Percentiles rank a stretch among this genome's conserved stretches.
Evolutionary conservation across 768 basidiomycete genomes (phyloP).

Genomic region (Serendipita sp.): DNA sequence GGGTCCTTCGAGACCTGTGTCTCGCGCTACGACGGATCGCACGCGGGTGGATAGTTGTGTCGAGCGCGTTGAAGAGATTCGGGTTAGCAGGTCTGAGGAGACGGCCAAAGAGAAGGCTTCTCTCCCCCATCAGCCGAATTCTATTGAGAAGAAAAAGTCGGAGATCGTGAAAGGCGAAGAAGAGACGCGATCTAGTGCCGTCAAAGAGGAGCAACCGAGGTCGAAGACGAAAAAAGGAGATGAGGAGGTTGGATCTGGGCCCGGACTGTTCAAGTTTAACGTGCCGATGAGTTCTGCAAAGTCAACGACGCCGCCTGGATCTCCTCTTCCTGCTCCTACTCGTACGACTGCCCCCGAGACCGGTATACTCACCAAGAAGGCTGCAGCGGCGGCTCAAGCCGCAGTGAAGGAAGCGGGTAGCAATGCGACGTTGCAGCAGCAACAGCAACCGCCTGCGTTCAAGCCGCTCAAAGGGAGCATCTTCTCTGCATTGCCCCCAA

Average conservation of each 20-base stretch:
- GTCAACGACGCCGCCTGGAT: constrained; percentile 1
- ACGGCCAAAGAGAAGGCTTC: not conserved
- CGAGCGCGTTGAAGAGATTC: not conserved
- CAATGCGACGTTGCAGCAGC: not conserved
- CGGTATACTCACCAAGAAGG: not conserved
- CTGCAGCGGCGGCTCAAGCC: not conserved
- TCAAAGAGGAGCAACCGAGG: not conserved
- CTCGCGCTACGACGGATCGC: not conserved
- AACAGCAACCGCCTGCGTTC: not conserved
- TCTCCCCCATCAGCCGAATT: not conserved
- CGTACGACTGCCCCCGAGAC: not conserved
- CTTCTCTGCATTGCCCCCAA: not conserved
- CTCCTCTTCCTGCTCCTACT: not conserved
- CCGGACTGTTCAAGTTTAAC: not conserved
- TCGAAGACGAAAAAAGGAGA: not conserved
- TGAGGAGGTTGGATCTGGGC: not conserved
- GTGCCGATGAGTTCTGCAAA: not conserved
- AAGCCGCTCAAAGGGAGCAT: constrained; percentile 1
- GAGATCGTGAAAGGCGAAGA: not conserved
- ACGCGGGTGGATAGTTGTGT: not conserved
- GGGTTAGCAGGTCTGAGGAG: not conserved
- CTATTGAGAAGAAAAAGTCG: not conserved
- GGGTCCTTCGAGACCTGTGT: not conserved
- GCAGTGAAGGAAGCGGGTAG: not conserved
- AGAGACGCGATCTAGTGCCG: not conserved